phyloP scores from a whole-genome alignment of 169 alveolate genomes.

The Eimeria acervulina region DNA sequence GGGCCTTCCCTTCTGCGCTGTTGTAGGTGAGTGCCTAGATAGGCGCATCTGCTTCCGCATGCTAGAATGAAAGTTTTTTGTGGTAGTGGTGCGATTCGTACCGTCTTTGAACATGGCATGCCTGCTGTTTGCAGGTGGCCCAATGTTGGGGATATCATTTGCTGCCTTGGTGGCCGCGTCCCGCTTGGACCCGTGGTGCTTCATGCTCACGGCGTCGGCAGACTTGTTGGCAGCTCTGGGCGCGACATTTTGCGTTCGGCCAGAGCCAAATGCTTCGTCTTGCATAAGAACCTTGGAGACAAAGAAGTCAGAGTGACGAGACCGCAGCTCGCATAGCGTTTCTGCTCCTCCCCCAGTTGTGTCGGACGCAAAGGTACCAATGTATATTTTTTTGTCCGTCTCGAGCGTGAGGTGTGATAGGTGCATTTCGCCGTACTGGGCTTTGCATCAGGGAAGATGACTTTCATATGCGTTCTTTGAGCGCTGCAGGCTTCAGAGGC shows the following conservation, averaged over 20 bases:
- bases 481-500: neutral
- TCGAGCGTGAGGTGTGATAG: neutral
- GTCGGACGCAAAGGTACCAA: neutral
- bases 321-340: neutral
- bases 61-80: neutral
- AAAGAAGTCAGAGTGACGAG: neutral
- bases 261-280: neutral
- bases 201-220: conserved; percentile 51
- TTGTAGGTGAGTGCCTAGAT: conserved; percentile 53
- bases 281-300: neutral
- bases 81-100: neutral
- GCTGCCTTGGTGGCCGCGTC: conserved; percentile 61
- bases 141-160: conserved; percentile 68
- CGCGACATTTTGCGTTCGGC: conserved; percentile 9
- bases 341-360: neutral
- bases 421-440: neutral
- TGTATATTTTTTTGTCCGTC: neutral
- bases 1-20: conserved; percentile 63
- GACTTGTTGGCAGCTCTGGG: conserved; percentile 60
- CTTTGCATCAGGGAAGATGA: neutral
- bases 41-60: neutral
- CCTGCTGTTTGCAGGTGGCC: conserved; percentile 73
- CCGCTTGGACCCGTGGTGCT: conserved; percentile 70
- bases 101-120: neutral
- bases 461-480: neutral